Evolutionary conservation across 1,284 basidiomycete species (phyloP).

Genomic region (Ganoderma sinense): DNA sequence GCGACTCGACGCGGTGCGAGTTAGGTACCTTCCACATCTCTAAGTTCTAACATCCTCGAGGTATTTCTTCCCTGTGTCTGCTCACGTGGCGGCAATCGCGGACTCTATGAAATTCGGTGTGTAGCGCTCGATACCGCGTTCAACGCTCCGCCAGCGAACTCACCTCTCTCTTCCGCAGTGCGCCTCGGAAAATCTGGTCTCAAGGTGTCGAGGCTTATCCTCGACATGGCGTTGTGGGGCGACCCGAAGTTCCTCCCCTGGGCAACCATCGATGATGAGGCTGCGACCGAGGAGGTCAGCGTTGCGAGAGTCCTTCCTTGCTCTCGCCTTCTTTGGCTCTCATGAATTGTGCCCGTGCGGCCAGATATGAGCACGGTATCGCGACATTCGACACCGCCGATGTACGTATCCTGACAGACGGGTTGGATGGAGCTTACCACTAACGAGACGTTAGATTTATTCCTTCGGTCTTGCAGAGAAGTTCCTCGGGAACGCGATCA

Average conservation of each 20-base stretch:
- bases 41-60: too few species aligned
- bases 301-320: too few species aligned
- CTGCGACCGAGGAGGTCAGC: conserved; percentile 40
- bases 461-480: conserved; percentile 74
- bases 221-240: neutral
- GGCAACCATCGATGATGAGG: conserved; percentile 39
- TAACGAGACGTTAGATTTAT: conserved; percentile 26
- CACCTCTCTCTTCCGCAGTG: neutral
- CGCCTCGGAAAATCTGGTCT: conserved; percentile 3
- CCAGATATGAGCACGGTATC: conserved; percentile 49
- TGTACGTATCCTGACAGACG: conserved; percentile 29
- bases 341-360: conserved; percentile 43
- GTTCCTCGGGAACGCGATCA: conserved; percentile 84
- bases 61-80: too few species aligned
- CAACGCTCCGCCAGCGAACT: neutral
- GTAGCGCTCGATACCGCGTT: too few species aligned
- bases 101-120: too few species aligned
- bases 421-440: neutral
- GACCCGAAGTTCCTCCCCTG: neutral
- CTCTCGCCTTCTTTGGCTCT: too few species aligned
- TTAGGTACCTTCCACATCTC: too few species aligned
- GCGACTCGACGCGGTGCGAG: too few species aligned
- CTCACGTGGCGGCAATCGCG: too few species aligned
- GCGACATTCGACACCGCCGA: conserved; percentile 61
- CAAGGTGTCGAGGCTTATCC: conserved; percentile 1